These are phyloP conservation scores for Podochytrium sp. DNA, from an alignment of 192 early-diverging fungal genomes.

Conservation along the genomic window DNA sequence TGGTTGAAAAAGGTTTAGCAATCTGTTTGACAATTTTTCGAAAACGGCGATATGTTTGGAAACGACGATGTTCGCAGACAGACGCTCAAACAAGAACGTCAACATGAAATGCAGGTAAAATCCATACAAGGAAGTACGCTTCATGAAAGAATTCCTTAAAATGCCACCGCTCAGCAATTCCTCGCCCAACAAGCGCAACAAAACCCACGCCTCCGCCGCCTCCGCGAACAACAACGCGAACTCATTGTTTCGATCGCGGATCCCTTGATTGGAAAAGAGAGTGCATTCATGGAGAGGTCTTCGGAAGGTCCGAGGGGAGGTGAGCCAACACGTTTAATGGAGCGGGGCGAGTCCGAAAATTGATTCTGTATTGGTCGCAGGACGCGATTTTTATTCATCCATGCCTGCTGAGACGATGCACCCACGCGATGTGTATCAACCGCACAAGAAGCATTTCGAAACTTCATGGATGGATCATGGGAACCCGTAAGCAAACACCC, in stretches of 20 bases:
- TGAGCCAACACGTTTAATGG: no score
- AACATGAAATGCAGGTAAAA: conserved; percentile 10
- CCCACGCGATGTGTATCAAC: no score
- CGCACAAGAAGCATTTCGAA: neutral
- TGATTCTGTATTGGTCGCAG: neutral
- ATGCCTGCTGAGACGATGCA: neutral
- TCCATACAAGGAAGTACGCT: neutral
- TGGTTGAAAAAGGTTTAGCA: neutral
- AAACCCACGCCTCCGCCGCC: conserved; percentile 24
- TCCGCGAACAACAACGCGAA: conserved; percentile 22
- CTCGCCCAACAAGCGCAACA: conserved; percentile 20
- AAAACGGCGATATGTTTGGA: conserved; percentile 15
- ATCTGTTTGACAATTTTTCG: neutral
- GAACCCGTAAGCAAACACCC: no score
- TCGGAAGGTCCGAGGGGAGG: neutral
- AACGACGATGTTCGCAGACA: conserved; percentile 2
- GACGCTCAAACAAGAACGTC: conserved; percentile 21
- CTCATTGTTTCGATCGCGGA: conserved; percentile 32
- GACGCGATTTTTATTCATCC: conserved; percentile 1
- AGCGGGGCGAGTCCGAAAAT: no score
- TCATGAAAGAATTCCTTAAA: no score
- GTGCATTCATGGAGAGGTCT: neutral
- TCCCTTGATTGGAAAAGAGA: conserved; percentile 15
- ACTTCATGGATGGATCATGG: neutral
- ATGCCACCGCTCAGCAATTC: conserved; percentile 20